phyloP scores from a whole-genome alignment of 805 yeast genomes.

The Cyberlindnera nakhonratchasimensis region DNA sequence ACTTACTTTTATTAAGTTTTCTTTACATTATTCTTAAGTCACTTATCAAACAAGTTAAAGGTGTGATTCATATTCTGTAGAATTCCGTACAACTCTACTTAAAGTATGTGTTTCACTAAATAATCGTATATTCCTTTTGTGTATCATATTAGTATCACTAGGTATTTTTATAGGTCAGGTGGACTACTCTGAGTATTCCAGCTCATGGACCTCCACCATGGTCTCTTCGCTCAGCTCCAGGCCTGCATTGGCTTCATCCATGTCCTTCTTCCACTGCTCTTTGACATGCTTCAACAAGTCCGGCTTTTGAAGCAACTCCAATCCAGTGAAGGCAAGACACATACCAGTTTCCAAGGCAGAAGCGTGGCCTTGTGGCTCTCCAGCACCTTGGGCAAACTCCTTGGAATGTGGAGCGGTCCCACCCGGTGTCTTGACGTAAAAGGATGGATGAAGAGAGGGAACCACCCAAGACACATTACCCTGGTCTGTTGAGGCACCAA shows the following conservation, averaged over 20 bases:
- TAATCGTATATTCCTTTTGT: no score
- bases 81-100: no score
- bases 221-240: no score
- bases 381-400: constrained; percentile 7
- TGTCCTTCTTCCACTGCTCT: constrained; percentile 6
- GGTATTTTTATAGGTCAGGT: no score
- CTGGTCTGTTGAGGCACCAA: constrained; percentile 12
- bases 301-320: constrained; percentile 6
- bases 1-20: no score
- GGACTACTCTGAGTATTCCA: no score
- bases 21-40: no score
- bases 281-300: constrained; percentile 9
- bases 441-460: constrained; percentile 12
- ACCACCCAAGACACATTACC: constrained; percentile 13
- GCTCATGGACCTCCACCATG: background rate
- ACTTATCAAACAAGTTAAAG: no score
- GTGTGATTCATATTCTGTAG: no score
- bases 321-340: constrained; percentile 3
- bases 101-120: no score
- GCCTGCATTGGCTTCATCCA: background rate
- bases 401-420: constrained; percentile 11
- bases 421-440: background rate
- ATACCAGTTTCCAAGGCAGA: constrained; percentile 11
- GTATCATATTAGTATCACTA: no score
- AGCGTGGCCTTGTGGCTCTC: constrained; percentile 4